These are phyloP conservation scores for Yamadazyma akitaensis DNA, from an alignment of 805 yeast species.

Conservation along the genomic window DNA sequence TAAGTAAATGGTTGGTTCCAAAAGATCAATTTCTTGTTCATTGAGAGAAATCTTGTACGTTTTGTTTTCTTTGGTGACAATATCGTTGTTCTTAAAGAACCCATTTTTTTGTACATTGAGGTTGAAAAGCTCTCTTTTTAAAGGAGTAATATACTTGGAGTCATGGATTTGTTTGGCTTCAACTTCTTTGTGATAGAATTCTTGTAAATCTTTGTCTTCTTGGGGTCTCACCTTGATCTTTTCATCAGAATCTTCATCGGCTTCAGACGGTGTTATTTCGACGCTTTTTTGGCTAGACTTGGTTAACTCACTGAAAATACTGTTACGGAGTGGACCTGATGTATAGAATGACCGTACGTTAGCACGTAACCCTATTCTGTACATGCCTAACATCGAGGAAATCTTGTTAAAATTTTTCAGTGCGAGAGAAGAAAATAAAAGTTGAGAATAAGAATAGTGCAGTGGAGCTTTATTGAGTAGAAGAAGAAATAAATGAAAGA, in stretches of 20 bases:
- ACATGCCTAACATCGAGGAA: not conserved
- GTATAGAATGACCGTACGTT: not conserved
- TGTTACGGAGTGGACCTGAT: constrained; percentile 2
- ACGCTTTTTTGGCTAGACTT: constrained; percentile 7
- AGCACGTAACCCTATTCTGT: constrained; percentile 5
- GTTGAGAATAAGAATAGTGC: not conserved
- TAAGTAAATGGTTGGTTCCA: constrained; percentile 86
- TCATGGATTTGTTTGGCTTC: constrained; percentile 39
- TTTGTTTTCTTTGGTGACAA: constrained; percentile 43
- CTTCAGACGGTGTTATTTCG: constrained; percentile 5
- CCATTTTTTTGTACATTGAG: constrained; percentile 60
- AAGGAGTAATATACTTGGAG: constrained; percentile 64
- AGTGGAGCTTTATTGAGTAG: not conserved
- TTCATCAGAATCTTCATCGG: constrained; percentile 11
- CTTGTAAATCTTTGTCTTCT: constrained; percentile 42
- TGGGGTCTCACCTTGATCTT: constrained; percentile 22
- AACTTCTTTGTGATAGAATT: constrained; percentile 46
- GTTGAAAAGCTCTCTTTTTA: constrained; percentile 63
- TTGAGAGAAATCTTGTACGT: constrained; percentile 55
- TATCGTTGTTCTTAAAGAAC: constrained; percentile 62
- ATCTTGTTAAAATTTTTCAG: constrained; percentile 8
- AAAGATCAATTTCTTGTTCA: constrained; percentile 63
- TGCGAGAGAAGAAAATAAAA: not conserved
- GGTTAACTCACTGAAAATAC: constrained; percentile 14
- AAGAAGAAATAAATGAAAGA: not conserved